Base-by-base conservation (phyloP, 768 basidiomycete species). In the Trametopsis cervina region DNA sequence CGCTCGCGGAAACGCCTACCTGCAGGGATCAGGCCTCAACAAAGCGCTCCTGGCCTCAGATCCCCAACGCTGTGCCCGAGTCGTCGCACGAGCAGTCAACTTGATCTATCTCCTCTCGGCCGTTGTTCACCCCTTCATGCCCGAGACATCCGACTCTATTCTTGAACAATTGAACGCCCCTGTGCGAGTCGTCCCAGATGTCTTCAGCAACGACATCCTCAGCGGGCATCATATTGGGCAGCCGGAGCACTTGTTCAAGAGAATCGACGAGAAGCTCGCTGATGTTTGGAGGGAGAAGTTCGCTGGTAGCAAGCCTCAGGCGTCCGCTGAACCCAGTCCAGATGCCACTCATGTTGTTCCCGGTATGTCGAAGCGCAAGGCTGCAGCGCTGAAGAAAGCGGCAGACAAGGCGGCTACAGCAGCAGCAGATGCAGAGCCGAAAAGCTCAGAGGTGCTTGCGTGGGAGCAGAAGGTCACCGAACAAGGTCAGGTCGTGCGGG, bases 111-210 rank as follows among this genome's bases (percentile, higher is more conserved):
- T 83, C 29, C 74, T 99, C 48, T 86, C 90, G 11, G 84, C 81
- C 23, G 72, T 96, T 56, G 67, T 91, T 54, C 85, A 93, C 62
- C 95, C 96, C 0, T 99, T 91, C 81, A 97, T 99, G 93, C 96
- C 96, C 35, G 75, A 83, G 11, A 95, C 89, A 0, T 82, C 86
- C 27, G 80, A 78, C 21, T 73, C 81, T 2, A 93, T 99, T 55
- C 74, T 95, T 46, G 59, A 64, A 17, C 96, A 99, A 60, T 77
- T 98, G 54, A 90, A 96, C 60, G 93, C 92, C 0, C 92, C 92
- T 1, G 76, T 85, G 4, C 83, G 95, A 25, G 71, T 76, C 7
- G 83, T 95, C 2, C 89, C 95, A 1, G 75, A 75, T 47, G 72
- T 72, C 7, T 70, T 96, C 54, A 70, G 76, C 4, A 81, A 79